Percentiles rank a stretch among this genome's conserved stretches.
These are phyloP conservation scores for Chaetomium cochliodes DNA, from an alignment of 495 filamentous ascomycete genomes.

Conservation along the genomic window DNA sequence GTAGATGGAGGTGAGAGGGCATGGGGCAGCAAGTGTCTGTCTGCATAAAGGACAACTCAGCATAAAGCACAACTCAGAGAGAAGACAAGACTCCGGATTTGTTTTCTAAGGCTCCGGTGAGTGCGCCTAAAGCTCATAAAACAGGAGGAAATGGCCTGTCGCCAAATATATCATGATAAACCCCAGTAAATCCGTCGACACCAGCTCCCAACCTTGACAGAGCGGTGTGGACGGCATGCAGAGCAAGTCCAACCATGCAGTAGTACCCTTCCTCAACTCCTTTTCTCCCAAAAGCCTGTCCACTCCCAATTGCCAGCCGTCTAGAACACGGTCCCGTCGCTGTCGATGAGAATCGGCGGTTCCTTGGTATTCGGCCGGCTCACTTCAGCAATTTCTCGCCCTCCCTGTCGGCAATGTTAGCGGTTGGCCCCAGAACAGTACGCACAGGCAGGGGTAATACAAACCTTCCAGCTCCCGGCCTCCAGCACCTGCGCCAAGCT, in stretches of 20 bases:
- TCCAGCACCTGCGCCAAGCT: slow-evolving; percentile 78
- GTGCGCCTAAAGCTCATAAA: too few species aligned
- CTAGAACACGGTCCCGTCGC: slow-evolving; percentile 87
- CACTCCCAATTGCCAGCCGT: not conserved
- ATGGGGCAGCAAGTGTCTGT: too few species aligned
- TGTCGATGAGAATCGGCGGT: slow-evolving; percentile 93
- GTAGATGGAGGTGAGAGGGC: too few species aligned
- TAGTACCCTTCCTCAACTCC: not conserved
- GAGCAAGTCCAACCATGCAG: not conserved
- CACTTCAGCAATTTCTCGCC: slow-evolving; percentile 92
- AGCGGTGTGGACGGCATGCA: not conserved
- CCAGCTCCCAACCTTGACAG: not conserved
- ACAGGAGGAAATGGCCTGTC: not conserved
- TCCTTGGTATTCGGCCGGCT: slow-evolving; percentile 95
- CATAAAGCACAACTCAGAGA: too few species aligned
- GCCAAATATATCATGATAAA: not conserved
- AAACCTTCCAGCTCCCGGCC: slow-evolving; percentile 93
- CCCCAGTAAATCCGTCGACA: not conserved
- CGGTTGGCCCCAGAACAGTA: not conserved
- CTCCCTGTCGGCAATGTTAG: slow-evolving; percentile 59
- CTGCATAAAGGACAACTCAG: too few species aligned
- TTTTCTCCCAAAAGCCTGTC: not conserved
- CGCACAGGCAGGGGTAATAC: slow-evolving; percentile 1
- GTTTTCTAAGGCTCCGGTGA: too few species aligned
- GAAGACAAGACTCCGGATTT: too few species aligned